phyloP scores from a whole-genome alignment of 306 rosid genomes.

The Quercus aquifolioides region DNA sequence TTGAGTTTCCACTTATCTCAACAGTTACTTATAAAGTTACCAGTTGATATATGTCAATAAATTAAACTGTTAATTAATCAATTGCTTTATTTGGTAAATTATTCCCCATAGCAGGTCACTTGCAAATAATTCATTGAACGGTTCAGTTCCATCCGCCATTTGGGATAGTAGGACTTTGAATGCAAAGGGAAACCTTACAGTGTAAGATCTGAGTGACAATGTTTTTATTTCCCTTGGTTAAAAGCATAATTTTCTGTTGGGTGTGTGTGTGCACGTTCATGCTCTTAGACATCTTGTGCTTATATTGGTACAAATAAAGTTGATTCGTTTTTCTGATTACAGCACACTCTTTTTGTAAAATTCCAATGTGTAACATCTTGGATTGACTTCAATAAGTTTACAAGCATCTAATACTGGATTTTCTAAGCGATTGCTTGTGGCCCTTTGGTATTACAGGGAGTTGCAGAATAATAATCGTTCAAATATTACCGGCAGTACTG shows the following conservation, averaged over 20 bases:
- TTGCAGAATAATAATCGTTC: constrained; percentile 64
- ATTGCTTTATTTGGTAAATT: constrained; percentile 5
- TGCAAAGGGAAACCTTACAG: not conserved
- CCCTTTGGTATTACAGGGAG: constrained; percentile 53
- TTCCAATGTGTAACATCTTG: not conserved
- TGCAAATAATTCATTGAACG: constrained; percentile 67
- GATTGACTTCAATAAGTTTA: constrained; percentile 4
- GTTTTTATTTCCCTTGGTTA: not conserved
- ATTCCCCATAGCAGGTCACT: constrained; percentile 61
- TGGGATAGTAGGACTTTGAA: constrained; percentile 54
- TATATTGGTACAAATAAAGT: too few relatives aligned
- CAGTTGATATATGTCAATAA: not conserved
- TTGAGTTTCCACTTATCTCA: not conserved
- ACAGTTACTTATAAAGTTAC: not conserved
- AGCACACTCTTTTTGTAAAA: not conserved
- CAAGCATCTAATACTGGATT: not conserved
- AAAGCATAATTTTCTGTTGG: too few relatives aligned
- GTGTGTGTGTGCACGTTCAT: too few relatives aligned
- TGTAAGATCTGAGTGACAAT: too few relatives aligned
- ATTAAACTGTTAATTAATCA: not conserved
- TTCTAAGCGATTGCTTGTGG: constrained; percentile 18
- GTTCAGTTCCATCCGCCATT: constrained; percentile 58
- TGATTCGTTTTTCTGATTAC: too few relatives aligned
- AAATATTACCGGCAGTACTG: constrained; percentile 49
- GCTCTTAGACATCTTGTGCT: too few relatives aligned